phyloP scores from a whole-genome alignment of 352 stramenopile species.

The Globisporangium nodosum region DNA sequence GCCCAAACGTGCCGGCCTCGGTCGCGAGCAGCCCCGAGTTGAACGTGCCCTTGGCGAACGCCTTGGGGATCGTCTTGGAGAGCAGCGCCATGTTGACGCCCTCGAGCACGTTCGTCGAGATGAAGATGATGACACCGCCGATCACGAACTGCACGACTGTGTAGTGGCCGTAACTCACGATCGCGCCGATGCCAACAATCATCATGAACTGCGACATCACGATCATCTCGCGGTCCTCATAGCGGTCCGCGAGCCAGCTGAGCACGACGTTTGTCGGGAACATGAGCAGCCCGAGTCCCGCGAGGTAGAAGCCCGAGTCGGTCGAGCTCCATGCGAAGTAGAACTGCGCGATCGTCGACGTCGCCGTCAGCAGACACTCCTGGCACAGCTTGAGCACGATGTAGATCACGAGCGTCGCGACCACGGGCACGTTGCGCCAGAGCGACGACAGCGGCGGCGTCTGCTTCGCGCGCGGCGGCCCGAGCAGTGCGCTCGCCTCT shows the following conservation, averaged over 20 bases:
- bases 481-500: slow-evolving; percentile 11
- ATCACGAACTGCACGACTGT: slow-evolving; percentile 82
- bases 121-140: slow-evolving; percentile 88
- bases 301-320: slow-evolving; percentile 83
- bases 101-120: slow-evolving; percentile 91
- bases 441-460: slow-evolving; percentile 40
- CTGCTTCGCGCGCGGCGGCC: not conserved
- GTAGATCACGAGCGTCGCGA: slow-evolving; percentile 82
- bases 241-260: slow-evolving; percentile 82
- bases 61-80: slow-evolving; percentile 91
- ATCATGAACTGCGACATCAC: slow-evolving; percentile 82
- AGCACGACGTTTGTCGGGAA: slow-evolving; percentile 91
- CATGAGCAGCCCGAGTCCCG: slow-evolving; percentile 86
- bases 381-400: slow-evolving; percentile 91
- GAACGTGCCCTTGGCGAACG: slow-evolving; percentile 91
- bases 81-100: slow-evolving; percentile 91
- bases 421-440: slow-evolving; percentile 69
- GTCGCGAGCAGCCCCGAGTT: slow-evolving; percentile 94
- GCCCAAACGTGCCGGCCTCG: slow-evolving; percentile 87
- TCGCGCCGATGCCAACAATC: slow-evolving; percentile 82
- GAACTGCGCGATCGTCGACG: slow-evolving; percentile 79
- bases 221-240: slow-evolving; percentile 92
- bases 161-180: slow-evolving; percentile 87
- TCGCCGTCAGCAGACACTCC: slow-evolving; percentile 85
- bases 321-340: slow-evolving; percentile 90